Evolutionary conservation across 108 stramenopile species (phyloP), one percentile per base, ranked within the genome.

Genomic region (Nannochloropsis gaditana): DNA sequence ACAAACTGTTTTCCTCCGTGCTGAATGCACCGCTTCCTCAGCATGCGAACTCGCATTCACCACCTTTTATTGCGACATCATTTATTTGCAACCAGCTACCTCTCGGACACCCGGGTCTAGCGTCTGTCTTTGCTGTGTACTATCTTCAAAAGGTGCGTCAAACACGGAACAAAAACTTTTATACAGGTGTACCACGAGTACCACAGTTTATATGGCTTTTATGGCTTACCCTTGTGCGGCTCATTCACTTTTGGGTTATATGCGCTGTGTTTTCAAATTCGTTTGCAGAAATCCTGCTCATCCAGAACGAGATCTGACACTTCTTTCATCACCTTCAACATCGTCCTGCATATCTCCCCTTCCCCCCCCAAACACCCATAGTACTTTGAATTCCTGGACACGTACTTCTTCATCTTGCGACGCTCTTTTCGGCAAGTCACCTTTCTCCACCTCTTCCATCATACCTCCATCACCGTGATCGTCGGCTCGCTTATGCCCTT

Each of bases 391-490:
- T 82, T 83, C 42, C 31, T 83, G 79, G 86, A 86, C 79, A 86
- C 86, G 2, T 79, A 79, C 11, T 82, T 86, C 15, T 86, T 86
- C 79, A 21, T 86, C n/a, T 83, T 86, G 42, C 82, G 86, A 73
- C 47, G 79, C 19, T 79, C 79, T 9, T 86, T 86, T n/a, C 45
- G 83, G 45, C 85, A 86, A 81, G 86, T 87, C 42, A 87, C 86
- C 11, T 87, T 87, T 44, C 82, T 87, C 44, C 86, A 87, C 42
- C 83, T 87, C 59, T 87, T 87, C 79, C 86, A 87, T 79, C 86
- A 87, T 45, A 50, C 82, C 83, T 83, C 83, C 86, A 87, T 87
- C 83, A 87, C 83, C 43, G 86, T 87, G 41, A 83, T 87, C 31
- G 86, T 87, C 15, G 86, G 86, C 42, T 87, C 86, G 43, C 43